These are phyloP conservation scores for Debaryomyces subglobosus DNA, from an alignment of 1,139 yeast genomes.

Conservation along the genomic window DNA sequence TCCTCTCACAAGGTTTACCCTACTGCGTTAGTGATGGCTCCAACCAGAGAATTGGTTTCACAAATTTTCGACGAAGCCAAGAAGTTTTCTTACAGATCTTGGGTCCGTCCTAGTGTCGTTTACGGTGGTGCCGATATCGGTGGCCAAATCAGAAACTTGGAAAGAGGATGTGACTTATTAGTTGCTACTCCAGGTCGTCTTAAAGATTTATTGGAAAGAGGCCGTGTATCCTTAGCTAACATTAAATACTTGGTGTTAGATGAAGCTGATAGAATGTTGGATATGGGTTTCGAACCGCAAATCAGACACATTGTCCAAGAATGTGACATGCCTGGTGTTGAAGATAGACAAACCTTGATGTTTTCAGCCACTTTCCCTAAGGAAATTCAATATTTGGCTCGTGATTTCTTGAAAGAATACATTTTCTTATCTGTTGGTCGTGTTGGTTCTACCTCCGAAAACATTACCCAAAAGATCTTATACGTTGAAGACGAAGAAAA, in stretches of 20 bases:
- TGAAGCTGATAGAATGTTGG: constrained; percentile 99
- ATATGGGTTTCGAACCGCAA: constrained; percentile 99
- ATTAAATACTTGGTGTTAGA: constrained; percentile 93
- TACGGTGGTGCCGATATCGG: constrained; percentile 98
- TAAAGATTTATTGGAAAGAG: constrained; percentile 93
- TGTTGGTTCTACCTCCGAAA: constrained; percentile 97
- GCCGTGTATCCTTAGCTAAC: constrained; percentile 84
- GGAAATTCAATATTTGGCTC: constrained; percentile 95
- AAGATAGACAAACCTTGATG: constrained; percentile 94
- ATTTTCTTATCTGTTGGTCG: constrained; percentile 96
- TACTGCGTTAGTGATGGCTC: constrained; percentile 93
- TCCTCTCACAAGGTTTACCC: constrained; percentile 83
- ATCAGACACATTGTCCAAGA: constrained; percentile 97
- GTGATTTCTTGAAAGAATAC: constrained; percentile 95
- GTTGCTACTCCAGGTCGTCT: constrained; percentile 99
- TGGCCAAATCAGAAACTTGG: constrained; percentile 83
- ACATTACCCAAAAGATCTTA: constrained; percentile 90
- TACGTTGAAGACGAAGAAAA: constrained; percentile 96
- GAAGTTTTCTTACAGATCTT: constrained; percentile 95
- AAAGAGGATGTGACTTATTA: constrained; percentile 91
- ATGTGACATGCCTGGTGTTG: constrained; percentile 94
- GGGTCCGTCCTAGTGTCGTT: constrained; percentile 96
- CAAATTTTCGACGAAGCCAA: constrained; percentile 96
- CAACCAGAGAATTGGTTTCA: constrained; percentile 97
- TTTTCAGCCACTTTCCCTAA: constrained; percentile 99